Base-by-base conservation (phyloP, 352 stramenopile species). In the Globisporangium rhizosaccharum region DNA sequence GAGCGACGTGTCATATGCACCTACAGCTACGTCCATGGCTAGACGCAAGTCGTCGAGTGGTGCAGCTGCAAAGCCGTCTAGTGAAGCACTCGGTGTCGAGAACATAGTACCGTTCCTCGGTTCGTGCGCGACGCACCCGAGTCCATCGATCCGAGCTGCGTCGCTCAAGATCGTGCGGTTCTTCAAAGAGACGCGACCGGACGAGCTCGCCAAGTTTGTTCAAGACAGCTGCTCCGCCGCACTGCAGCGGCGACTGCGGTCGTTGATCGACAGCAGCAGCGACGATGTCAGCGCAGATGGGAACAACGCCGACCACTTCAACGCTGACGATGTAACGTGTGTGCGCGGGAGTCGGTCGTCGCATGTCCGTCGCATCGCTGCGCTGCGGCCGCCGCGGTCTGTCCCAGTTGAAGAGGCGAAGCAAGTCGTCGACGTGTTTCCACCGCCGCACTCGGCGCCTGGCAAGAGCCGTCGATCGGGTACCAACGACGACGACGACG, bases 41-140 rank as follows among this genome's bases (percentile, higher is more conserved):
- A 57, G 75, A 8, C 64, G 70, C 14, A 81, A 79, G 44, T 82
- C 70, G 5, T 51, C 72, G 17, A 69, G 62, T 42, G 52, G 46
- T 6, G 53, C 42, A 0, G 56, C 56, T 10, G 57, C 68, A 9
- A 76, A 74, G 49, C 53, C 48, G 0, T 67, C 65, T 0, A 61
- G 60, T 0, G 84, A 92, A 23, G 42, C 69, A 0, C 61, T 94
- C 2, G 68, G 66, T 8, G 64, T 90, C 20, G 82, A 85, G 2
- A 94, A 87, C 42, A 60, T 94, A 23, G 73, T 94, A 0, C 80
- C 78, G 3, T 90, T 94, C 30, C 65, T 94, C 0, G 82, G 82
- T 0, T 90, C 80, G 0, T 85, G 72, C 33, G 69, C 76, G 49
- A 71, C 72, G 0, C 79, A 90, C 30, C 69, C 82, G 11, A 93